phyloP scores from a whole-genome alignment of 2,329 filamentous ascomycete genomes.

The Trichoderma sp. region DNA sequence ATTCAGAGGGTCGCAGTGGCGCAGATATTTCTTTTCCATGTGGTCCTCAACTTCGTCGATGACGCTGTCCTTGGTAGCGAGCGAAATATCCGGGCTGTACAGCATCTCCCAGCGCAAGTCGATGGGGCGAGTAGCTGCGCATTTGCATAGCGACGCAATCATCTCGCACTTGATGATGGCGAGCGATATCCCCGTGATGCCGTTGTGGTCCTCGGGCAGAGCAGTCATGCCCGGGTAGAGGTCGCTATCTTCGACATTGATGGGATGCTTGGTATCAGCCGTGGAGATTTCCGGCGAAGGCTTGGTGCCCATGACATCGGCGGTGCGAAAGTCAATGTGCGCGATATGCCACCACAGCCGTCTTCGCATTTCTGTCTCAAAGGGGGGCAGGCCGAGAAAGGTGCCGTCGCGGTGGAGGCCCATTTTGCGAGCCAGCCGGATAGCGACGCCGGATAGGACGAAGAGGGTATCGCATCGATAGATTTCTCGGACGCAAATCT shows the following conservation, averaged over 20 bases:
- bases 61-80: not conserved
- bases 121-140: not conserved
- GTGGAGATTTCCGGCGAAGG: slow-evolving; percentile 55
- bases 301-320: slow-evolving; percentile 60
- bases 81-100: not conserved
- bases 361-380: slow-evolving; percentile 69
- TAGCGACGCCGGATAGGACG: slow-evolving; percentile 14
- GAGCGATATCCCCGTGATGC: not conserved
- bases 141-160: slow-evolving; percentile 7
- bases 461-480: slow-evolving; percentile 19
- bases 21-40: slow-evolving; percentile 10
- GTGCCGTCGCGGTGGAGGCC: slow-evolving; percentile 19
- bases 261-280: slow-evolving; percentile 60
- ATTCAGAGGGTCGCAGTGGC: not conserved
- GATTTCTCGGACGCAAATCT: not conserved
- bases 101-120: slow-evolving; percentile 19
- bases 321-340: slow-evolving; percentile 60
- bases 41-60: slow-evolving; percentile 9
- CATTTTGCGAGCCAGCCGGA: slow-evolving; percentile 15
- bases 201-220: slow-evolving; percentile 34
- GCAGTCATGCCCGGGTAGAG: slow-evolving; percentile 57
- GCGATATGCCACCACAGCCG: slow-evolving; percentile 69
- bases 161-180: slow-evolving; percentile 11
- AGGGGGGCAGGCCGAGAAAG: slow-evolving; percentile 44
- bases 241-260: slow-evolving; percentile 63